These are phyloP conservation scores for Eucommia ulmoides DNA, from an alignment of 257 asterid species.

Conservation along the genomic window DNA sequence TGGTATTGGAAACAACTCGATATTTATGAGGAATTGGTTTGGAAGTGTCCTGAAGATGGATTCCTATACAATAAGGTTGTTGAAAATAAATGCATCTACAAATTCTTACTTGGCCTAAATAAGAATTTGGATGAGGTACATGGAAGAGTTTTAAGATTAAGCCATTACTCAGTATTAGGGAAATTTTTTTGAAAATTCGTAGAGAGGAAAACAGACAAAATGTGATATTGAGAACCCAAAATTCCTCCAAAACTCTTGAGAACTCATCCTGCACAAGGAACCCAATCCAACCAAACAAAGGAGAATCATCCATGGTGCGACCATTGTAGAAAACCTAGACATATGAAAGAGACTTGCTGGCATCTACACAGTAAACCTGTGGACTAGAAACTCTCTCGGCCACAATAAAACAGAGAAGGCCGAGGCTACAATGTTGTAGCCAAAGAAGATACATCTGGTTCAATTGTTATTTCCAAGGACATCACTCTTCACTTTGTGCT, in stretches of 20 bases:
- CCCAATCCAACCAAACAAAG: not conserved
- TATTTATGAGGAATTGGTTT: not conserved
- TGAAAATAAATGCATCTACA: not conserved
- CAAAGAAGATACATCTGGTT: too few relatives aligned
- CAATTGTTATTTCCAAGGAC: too few relatives aligned
- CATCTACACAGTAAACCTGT: too few relatives aligned
- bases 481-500: too few relatives aligned
- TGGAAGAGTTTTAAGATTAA: not conserved
- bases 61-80: not conserved
- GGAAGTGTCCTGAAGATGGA: not conserved
- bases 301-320: not conserved
- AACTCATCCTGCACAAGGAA: not conserved
- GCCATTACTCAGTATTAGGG: not conserved
- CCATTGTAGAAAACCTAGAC: not conserved
- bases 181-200: not conserved
- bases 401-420: too few relatives aligned
- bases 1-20: not conserved
- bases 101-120: not conserved
- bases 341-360: not conserved
- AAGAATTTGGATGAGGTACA: not conserved
- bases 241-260: not conserved
- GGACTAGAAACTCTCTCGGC: too few relatives aligned
- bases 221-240: not conserved
- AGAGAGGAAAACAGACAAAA: not conserved
- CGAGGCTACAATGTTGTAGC: too few relatives aligned